Evolutionary conservation across 805 yeast species (phyloP), one percentile per base, ranked within the genome.

Genomic region (Kodamaea restingae): DNA sequence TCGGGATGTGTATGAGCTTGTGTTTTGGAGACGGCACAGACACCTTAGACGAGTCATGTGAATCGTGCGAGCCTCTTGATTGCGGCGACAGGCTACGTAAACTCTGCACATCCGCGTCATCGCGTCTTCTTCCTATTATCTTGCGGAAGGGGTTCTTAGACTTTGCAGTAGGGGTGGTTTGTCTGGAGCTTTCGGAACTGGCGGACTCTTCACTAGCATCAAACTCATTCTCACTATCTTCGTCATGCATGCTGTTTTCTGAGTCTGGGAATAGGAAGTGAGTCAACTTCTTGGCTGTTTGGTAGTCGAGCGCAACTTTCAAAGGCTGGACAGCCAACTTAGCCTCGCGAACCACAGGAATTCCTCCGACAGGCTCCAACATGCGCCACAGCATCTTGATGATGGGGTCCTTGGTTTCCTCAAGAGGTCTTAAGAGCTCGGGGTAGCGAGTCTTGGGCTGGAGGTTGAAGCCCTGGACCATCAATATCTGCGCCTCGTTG

Each of bases 361-460:
- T 88, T 8, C 98, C 98, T 22, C 96, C 98, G 40, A 91, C 83
- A 0, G 95, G 88, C 39, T 76, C 78, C 38, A 83, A 75, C 80
- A 84, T 76, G n/a, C 78, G 74, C 98, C 98, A 90, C 8, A 62
- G 36, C 50, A 63, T 47, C 6, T 35, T 32, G 3, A 67, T 45
- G 27, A 67, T 49, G 1, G 70, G 64, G n/a, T 37, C 26, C 7
- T 40, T 35, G 21, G 39, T 17, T 25, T 46, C 36, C 39, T 42
- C n/a, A 41, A 51, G 21, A 1, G 87, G 81, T 1, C 83, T 67
- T 14, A 91, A 59, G 18, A 91, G 60, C 47, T 86, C 88, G 0
- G 93, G 90, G 51, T 81, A 85, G 1, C 73, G 52, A 0, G 85
- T 75, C 14, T 70, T 60, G 10, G 64, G 62, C 39, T 75, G 77